These are phyloP conservation scores for Botrytis fabae DNA, from an alignment of 2,329 filamentous ascomycete species.

Conservation along the genomic window DNA sequence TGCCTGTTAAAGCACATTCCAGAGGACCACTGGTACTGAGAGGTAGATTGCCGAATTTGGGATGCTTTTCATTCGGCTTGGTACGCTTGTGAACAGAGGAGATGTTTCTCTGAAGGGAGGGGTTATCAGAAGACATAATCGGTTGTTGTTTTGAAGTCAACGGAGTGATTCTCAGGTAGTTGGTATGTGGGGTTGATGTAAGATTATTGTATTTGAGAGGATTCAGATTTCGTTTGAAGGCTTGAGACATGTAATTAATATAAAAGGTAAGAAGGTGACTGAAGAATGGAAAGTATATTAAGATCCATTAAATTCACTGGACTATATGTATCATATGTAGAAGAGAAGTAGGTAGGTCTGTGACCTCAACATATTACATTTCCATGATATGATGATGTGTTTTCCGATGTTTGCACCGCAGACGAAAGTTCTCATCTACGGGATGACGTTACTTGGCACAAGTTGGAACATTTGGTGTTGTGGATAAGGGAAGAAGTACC, in stretches of 20 bases:
- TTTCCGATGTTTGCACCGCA: not conserved
- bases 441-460: constrained; percentile 15
- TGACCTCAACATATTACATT: not conserved
- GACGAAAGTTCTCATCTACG: not conserved
- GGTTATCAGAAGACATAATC: constrained; percentile 11
- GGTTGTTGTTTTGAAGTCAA: not conserved
- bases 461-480: constrained; percentile 2
- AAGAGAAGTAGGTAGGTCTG: not conserved
- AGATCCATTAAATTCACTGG: not conserved
- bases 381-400: not conserved
- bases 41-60: constrained; percentile 48
- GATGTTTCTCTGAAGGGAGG: constrained; percentile 25
- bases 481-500: not conserved
- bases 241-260: constrained; percentile 14
- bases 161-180: not conserved
- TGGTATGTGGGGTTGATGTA: constrained; percentile 5
- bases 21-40: constrained; percentile 51
- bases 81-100: constrained; percentile 31
- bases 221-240: constrained; percentile 1
- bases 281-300: not conserved
- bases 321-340: not conserved
- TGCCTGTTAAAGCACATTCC: constrained; percentile 52
- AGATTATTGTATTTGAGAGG: not conserved
- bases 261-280: not conserved
- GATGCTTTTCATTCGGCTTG: constrained; percentile 35